These are phyloP conservation scores for Macrolepiota dolichaula DNA, from an alignment of 768 basidiomycete species.

Conservation along the genomic window DNA sequence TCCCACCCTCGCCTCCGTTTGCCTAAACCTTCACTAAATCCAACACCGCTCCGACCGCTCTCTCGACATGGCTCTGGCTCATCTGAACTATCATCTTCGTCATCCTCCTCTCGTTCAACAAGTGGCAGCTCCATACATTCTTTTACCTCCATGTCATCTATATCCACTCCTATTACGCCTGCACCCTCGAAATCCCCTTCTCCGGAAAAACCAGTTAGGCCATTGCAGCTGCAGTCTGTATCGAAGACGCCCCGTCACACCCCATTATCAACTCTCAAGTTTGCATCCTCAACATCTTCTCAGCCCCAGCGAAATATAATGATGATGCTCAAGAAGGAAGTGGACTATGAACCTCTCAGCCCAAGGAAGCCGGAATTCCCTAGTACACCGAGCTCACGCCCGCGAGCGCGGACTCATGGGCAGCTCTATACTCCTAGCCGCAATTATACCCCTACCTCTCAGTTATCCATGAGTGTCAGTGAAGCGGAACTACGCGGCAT, in stretches of 20 bases:
- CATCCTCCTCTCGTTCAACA: conserved; percentile 34
- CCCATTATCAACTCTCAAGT: conserved; percentile 16
- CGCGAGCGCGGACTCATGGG: conserved; percentile 8
- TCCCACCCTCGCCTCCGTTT: conserved; percentile 31
- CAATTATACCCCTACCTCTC: neutral
- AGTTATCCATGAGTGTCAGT: conserved; percentile 2
- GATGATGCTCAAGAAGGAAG: conserved; percentile 65
- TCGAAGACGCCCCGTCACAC: neutral
- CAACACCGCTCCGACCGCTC: conserved; percentile 31
- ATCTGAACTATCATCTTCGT: conserved; percentile 21
- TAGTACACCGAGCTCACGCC: conserved; percentile 5
- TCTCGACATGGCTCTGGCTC: conserved; percentile 35
- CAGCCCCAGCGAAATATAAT: conserved; percentile 43
- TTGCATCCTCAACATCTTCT: conserved; percentile 22
- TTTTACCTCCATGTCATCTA: conserved; percentile 40
- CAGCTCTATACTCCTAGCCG: conserved; percentile 9
- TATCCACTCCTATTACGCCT: conserved; percentile 26
- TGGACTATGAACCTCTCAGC: conserved; percentile 72
- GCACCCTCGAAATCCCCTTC: conserved; percentile 38
- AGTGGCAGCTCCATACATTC: conserved; percentile 40
- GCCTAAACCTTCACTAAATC: conserved; percentile 35
- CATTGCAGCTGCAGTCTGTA: neutral
- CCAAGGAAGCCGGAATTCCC: conserved; percentile 47
- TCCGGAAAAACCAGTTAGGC: conserved; percentile 34
- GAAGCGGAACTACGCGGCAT: conserved; percentile 4